phyloP scores from a whole-genome alignment of 2,329 filamentous ascomycete species.

The Aaosphaeria arxii region DNA sequence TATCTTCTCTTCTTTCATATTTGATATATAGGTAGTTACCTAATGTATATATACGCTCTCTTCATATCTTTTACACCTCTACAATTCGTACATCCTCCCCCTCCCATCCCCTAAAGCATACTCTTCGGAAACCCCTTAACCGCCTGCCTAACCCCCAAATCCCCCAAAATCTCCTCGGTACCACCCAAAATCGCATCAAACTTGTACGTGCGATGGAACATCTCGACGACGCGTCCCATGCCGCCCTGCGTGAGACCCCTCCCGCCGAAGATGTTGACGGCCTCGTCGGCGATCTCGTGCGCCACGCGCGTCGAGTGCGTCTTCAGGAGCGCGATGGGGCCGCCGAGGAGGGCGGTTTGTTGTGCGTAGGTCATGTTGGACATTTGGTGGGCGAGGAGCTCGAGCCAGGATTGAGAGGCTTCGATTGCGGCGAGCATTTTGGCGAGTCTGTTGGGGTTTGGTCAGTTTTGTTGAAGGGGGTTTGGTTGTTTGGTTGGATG shows the following conservation, averaged over 20 bases:
- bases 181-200: slow-evolving; percentile 67
- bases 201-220: slow-evolving; percentile 82
- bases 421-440: slow-evolving; percentile 84
- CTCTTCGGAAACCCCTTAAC: slow-evolving; percentile 82
- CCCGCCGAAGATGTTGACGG: slow-evolving; percentile 83
- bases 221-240: slow-evolving; percentile 80
- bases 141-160: slow-evolving; percentile 79
- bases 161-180: slow-evolving; percentile 77
- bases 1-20: too few relatives aligned
- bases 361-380: slow-evolving; percentile 76
- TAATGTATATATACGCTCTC: too few relatives aligned
- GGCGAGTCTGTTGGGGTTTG: slow-evolving; percentile 56
- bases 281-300: slow-evolving; percentile 79
- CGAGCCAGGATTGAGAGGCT: slow-evolving; percentile 81
- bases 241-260: slow-evolving; percentile 75
- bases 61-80: too few relatives aligned
- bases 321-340: slow-evolving; percentile 80
- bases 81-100: not conserved
- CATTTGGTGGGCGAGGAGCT: slow-evolving; percentile 85
- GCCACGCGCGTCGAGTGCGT: slow-evolving; percentile 72
- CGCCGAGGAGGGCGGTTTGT: slow-evolving; percentile 71
- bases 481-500: not conserved
- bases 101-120: slow-evolving; percentile 57
- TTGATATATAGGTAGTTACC: too few relatives aligned
- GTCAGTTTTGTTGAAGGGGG: slow-evolving; percentile 2